These are phyloP conservation scores for Heteromeles arbutifolia DNA, from an alignment of 306 rosid genomes.

Conservation along the genomic window DNA sequence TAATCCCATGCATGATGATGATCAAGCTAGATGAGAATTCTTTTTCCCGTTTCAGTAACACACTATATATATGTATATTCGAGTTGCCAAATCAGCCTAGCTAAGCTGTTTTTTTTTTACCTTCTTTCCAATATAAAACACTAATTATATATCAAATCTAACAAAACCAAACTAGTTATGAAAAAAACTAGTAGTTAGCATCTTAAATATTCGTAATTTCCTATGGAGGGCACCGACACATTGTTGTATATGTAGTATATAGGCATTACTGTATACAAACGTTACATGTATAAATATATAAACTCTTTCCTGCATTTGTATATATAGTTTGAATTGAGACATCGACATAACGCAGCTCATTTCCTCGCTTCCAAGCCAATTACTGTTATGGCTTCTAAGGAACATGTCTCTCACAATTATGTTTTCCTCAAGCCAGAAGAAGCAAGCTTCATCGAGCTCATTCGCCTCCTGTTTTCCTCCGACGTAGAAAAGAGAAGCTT, in stretches of 20 bases:
- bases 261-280: neutral
- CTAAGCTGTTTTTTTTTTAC: too few species aligned
- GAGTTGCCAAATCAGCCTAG: neutral
- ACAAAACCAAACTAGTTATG: too few species aligned
- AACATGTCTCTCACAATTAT: conserved; percentile 18
- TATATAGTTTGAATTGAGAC: neutral
- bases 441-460: conserved; percentile 34
- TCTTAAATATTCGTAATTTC: neutral
- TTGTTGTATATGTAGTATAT: neutral
- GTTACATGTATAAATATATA: neutral
- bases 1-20: neutral
- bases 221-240: neutral
- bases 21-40: neutral
- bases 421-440: conserved; percentile 45
- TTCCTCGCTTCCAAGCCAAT: conserved; percentile 9
- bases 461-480: conserved; percentile 33
- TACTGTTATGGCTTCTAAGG: conserved; percentile 5
- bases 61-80: too few species aligned
- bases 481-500: conserved; percentile 27
- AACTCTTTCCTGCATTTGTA: neutral
- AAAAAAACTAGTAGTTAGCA: neutral
- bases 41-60: neutral
- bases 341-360: conserved; percentile 14
- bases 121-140: too few species aligned
- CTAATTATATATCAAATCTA: too few species aligned